A percentile compares a stretch with the other conserved stretches of the same genome.
phyloP scores from a whole-genome alignment of 2,329 filamentous ascomycete species.

The Cordyceps militaris region DNA sequence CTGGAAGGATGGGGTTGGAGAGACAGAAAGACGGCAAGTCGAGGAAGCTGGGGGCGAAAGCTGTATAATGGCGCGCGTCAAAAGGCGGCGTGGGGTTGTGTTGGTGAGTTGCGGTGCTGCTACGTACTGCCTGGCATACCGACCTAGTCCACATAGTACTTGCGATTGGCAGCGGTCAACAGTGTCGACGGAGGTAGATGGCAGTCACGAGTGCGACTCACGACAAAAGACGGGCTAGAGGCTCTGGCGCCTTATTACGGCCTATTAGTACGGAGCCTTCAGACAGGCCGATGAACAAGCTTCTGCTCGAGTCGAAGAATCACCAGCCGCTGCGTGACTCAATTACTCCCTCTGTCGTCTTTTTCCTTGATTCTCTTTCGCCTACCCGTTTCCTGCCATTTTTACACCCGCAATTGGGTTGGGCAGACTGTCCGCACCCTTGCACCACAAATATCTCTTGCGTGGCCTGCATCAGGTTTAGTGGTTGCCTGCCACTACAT shows the following conservation, averaged over 20 bases:
- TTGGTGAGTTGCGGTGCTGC: constrained; percentile 2
- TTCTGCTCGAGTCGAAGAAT: not conserved
- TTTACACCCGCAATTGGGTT: not conserved
- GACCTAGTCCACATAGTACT: too few species aligned
- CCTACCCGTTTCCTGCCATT: not conserved
- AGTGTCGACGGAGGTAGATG: not conserved
- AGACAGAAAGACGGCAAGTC: not conserved
- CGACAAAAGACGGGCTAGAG: not conserved
- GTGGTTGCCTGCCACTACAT: not conserved
- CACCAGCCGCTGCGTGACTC: not conserved
- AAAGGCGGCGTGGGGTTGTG: constrained; percentile 13
- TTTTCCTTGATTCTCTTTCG: not conserved
- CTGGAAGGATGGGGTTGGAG: constrained; percentile 5
- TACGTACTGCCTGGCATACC: too few species aligned
- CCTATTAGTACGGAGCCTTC: too few species aligned
- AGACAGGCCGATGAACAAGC: too few species aligned
- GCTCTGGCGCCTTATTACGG: not conserved
- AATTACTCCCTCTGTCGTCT: not conserved
- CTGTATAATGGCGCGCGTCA: constrained; percentile 13
- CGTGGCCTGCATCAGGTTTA: constrained; percentile 4
- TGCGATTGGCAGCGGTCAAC: not conserved
- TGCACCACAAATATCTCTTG: not conserved
- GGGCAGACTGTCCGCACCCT: not conserved
- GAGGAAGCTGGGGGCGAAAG: constrained; percentile 11
- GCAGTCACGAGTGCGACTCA: not conserved